phyloP scores from a whole-genome alignment of 345 rosid genomes.

The Aegle marmelos region DNA sequence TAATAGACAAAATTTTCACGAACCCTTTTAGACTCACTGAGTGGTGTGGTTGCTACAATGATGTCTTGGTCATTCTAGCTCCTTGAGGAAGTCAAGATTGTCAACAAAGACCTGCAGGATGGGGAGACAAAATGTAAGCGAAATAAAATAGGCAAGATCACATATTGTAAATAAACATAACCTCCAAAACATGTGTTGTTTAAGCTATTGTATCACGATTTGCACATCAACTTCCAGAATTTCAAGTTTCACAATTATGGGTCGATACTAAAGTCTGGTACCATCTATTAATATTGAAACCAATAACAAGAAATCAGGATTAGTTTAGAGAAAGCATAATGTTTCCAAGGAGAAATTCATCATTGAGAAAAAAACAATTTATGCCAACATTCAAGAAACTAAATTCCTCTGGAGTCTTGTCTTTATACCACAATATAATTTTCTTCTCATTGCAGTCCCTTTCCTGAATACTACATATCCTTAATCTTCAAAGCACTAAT shows the following conservation, averaged over 20 bases:
- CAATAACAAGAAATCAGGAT: neutral
- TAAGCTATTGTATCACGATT: neutral
- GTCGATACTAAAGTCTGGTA: neutral
- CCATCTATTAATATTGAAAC: neutral
- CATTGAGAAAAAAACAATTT: neutral
- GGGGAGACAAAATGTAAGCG: neutral
- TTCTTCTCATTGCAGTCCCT: neutral
- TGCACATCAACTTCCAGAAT: neutral
- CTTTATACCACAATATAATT: neutral
- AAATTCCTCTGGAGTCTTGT: neutral
- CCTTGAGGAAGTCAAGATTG: constrained; percentile 31
- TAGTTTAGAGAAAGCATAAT: neutral
- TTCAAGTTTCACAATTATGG: neutral
- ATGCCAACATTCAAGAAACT: neutral
- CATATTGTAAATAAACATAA: neutral
- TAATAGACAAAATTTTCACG: constrained; percentile 6
- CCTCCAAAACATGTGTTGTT: neutral
- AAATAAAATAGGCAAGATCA: neutral
- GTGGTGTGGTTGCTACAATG: neutral
- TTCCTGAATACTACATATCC: neutral
- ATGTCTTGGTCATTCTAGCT: constrained; percentile 28
- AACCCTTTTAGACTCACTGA: constrained; percentile 5
- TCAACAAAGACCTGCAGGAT: constrained; percentile 37
- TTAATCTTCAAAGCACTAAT: neutral
- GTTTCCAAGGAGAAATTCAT: neutral